Base-by-base conservation (phyloP, 2,329 filamentous ascomycete species). In the Penicillium polonicum region DNA sequence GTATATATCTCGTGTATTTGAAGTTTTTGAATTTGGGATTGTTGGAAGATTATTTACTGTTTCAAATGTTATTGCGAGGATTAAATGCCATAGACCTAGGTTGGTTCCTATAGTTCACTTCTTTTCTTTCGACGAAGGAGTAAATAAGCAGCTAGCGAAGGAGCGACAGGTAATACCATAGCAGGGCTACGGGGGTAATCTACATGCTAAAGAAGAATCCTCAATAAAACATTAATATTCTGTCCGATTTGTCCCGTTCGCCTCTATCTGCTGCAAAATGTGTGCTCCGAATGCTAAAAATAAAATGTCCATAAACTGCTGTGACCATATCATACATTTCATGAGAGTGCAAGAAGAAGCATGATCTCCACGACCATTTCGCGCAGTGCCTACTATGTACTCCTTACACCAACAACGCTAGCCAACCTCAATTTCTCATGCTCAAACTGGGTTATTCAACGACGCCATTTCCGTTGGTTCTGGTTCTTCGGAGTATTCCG, bases 311-410 rank as follows among this genome's bases (percentile, higher is more conserved):
- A 56, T 41, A 52, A 42, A 17, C 49, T 45, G 43, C 27, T 53
- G n/a, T 52, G 12, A 55, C 35, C 33, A 53, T 57, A 57, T 66
- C 62, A 51, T 67, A 66, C 60, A 66, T 55, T 50, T 67, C 65
- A 60, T 67, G 48, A 61, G 17, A 55, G 48, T 52, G 35, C 51
- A 39, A 19, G n/a, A 39, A 35, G n/a, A 41, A 35, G 19, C 25
- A 41, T 35, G 25, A 39, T 52, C 42, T 19, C 43, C n/a, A 15
- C 19, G 33, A 39, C 21, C 7, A 35, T 39, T 25, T 21, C 19
- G 12, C 35, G 13, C 29, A 41, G 35, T 41, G 15, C 19, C 23
- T 35, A n/a, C 35, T 36, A 36, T 36, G 17, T n/a, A n/a, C 25
- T n/a, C 41, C 25, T 27, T 19, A 21, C 54, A 29, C 41, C 42